Conservation (phyloP, 2,329 filamentous ascomycete genomes). For the Chaetomiaceae sp. region DNA sequence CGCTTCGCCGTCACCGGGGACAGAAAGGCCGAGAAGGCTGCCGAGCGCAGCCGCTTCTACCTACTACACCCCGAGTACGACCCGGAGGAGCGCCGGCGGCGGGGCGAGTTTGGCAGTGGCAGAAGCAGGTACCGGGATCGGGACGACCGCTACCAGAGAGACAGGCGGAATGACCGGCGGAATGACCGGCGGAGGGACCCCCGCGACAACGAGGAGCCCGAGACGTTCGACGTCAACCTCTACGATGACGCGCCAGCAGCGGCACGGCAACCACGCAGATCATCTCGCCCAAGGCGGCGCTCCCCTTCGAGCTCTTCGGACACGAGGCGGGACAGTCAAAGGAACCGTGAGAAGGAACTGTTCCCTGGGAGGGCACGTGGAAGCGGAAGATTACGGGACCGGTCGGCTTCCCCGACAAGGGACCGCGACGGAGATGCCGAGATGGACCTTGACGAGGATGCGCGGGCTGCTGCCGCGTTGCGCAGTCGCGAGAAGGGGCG, state of each 20-base stretch:
- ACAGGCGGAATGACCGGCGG: conserved; percentile 38
- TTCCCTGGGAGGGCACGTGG: conserved; percentile 44
- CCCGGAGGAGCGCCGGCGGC: conserved; percentile 65
- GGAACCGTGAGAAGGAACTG: conserved; percentile 56
- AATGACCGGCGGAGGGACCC: conserved; percentile 46
- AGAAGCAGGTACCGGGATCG: conserved; percentile 57
- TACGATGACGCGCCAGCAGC: conserved; percentile 59
- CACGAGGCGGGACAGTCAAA: conserved; percentile 28
- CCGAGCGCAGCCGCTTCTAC: conserved; percentile 83
- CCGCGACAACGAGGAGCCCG: conserved; percentile 49
- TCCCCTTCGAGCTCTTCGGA: conserved; percentile 25
- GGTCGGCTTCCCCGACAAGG: conserved; percentile 49
- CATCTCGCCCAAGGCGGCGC: conserved; percentile 22
- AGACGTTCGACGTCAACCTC: conserved; percentile 64
- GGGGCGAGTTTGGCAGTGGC: conserved; percentile 42
- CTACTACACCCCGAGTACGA: conserved; percentile 87
- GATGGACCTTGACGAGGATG: conserved; percentile 29
- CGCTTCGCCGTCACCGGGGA: conserved; percentile 71
- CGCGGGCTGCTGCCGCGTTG: conserved; percentile 29
- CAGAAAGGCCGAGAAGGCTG: conserved; percentile 73
- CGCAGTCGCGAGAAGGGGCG: conserved; percentile 43
- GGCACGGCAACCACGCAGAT: conserved; percentile 27
- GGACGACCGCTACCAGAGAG: conserved; percentile 43
- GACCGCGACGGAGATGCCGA: conserved; percentile 38
- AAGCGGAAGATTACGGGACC: conserved; percentile 35